Base-by-base conservation (phyloP, 805 yeast species). In the Naumovozyma dairenensis region DNA sequence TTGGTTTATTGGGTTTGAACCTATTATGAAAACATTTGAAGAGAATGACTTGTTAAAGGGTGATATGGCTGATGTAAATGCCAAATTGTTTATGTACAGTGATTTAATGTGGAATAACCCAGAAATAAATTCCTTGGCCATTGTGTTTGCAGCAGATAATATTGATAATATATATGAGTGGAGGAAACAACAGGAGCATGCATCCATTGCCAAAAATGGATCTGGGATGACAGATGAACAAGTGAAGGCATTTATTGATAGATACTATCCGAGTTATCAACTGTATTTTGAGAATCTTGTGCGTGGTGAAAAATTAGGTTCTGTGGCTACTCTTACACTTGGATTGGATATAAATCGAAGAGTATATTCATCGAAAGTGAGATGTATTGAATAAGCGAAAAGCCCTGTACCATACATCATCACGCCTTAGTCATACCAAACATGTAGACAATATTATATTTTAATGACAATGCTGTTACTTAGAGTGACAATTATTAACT, bases 231-330 rank as follows among this genome's bases (percentile, higher is more conserved):
- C 78, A 2, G 92, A 82, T 44, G 65, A 51, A 1, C 69, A 79
- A 45, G 95, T 89, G 4, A 56, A 44, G 7, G 42, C 42, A 14
- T 92, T 92, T 63, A 78, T 89, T 8, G 74, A 79, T 39, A 69
- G 94, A 39, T 89, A 89, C 56, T 80, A 82, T 85, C 94, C 94
- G 1, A 72, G 80, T 24, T 89, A 89, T 48, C 70, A 73, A 40
- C 49, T 87, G 15, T 92, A 82, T 53, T 79, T 73, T 48, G 59
- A 60, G 9, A 53, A 61, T 1, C 57, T 77, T 36, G 43, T 50
- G 2, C 36, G 47, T 2, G 33, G 46, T 4, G 70, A 69, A 13
- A 40, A 40, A 18, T 29, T 51, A 30, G 48, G 57, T 1, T 43
- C 52, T 1, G 37, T 45, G 4, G 53, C 53, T 4, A 60, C 60